These are phyloP conservation scores for Xylaria sp. DNA, from an alignment of 2,329 filamentous ascomycete genomes.

Conservation along the genomic window DNA sequence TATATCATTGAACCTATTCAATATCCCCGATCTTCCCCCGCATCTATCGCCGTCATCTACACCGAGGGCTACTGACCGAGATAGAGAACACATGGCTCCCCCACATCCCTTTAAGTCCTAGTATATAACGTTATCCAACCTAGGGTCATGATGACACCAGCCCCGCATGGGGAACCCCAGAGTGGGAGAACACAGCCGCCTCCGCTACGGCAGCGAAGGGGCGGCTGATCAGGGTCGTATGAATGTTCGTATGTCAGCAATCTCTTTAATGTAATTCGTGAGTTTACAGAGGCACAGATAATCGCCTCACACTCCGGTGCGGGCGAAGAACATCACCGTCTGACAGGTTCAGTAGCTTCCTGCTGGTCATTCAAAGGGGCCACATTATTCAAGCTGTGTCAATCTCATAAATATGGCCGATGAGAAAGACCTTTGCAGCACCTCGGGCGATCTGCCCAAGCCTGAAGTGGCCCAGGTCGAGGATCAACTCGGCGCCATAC, in stretches of 20 bases:
- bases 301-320: background rate
- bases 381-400: background rate
- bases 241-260: too few relatives aligned
- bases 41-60: background rate
- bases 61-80: background rate
- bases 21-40: slow-evolving; percentile 10
- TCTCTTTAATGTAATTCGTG: too few relatives aligned
- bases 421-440: slow-evolving; percentile 10
- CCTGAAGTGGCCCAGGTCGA: slow-evolving; percentile 31
- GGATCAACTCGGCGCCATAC: slow-evolving; percentile 1
- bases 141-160: background rate
- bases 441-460: slow-evolving; percentile 29
- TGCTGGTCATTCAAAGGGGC: background rate
- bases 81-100: background rate
- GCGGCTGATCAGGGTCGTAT: too few relatives aligned
- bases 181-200: background rate
- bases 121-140: background rate
- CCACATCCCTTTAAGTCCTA: background rate
- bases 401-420: slow-evolving; percentile 17
- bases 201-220: background rate
- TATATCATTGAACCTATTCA: background rate
- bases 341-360: background rate
- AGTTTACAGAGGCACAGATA: background rate
- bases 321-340: background rate
- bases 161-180: slow-evolving; percentile 13